Conservation (phyloP, 1,284 basidiomycete species). For the Ganoderma sinense region DNA sequence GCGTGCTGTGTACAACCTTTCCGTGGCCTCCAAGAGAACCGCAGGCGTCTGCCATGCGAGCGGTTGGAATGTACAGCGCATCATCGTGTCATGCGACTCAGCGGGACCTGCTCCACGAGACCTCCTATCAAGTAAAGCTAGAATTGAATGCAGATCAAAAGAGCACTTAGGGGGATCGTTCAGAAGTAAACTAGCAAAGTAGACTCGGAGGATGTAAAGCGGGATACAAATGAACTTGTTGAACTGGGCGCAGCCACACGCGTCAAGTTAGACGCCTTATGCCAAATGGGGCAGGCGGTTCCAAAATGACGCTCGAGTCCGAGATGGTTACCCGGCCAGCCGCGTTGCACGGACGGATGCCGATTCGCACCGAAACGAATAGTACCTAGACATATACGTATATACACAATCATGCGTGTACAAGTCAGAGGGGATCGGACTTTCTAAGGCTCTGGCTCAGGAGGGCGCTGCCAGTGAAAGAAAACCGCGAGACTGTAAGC, state of each 20-base stretch:
- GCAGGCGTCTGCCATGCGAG: background rate
- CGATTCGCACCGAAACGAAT: too few species aligned
- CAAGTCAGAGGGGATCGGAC: slow-evolving; percentile 48
- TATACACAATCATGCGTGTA: too few species aligned
- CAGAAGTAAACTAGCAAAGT: background rate
- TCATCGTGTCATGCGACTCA: background rate
- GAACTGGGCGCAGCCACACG: background rate
- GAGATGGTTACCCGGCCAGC: background rate
- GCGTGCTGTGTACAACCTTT: background rate
- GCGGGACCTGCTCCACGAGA: background rate
- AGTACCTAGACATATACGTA: too few species aligned
- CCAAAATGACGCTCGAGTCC: background rate
- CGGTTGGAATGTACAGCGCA: background rate
- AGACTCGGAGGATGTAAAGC: background rate
- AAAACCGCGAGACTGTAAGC: slow-evolving; percentile 33
- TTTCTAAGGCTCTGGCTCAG: slow-evolving; percentile 52
- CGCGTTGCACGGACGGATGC: too few species aligned
- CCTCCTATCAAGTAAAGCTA: background rate
- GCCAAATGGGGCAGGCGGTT: background rate
- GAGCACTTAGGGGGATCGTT: too few species aligned
- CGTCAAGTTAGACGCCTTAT: background rate
- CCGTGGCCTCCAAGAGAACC: background rate
- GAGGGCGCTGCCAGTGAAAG: slow-evolving; percentile 51
- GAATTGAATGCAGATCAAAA: background rate
- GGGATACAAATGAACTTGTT: background rate